Evolutionary conservation across 1,139 yeast genomes (phyloP).

Genomic region (Ogataea hybrid): DNA sequence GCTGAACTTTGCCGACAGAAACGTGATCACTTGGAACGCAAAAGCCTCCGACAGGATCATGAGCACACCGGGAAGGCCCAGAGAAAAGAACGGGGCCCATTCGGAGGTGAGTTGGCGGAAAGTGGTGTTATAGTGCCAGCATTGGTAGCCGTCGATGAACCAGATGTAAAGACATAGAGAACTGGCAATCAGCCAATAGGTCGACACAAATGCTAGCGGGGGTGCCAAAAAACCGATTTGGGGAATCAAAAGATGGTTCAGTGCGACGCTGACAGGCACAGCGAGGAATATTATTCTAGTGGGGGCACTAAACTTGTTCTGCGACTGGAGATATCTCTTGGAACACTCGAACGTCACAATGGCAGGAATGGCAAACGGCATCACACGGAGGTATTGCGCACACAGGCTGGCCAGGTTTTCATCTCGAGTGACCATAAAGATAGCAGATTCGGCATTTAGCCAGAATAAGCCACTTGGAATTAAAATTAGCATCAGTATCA

Average conservation of each 20-base stretch:
- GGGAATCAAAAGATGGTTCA: slow-evolving; percentile 43
- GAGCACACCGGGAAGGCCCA: slow-evolving; percentile 78
- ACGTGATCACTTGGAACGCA: slow-evolving; percentile 78
- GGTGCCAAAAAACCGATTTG: slow-evolving; percentile 62
- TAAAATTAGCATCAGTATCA: slow-evolving; percentile 19
- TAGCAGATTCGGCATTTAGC: slow-evolving; percentile 18
- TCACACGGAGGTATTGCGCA: slow-evolving; percentile 17
- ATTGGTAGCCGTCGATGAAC: slow-evolving; percentile 61
- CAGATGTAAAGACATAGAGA: slow-evolving; percentile 50
- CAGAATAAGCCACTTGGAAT: slow-evolving; percentile 27
- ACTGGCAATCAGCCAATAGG: slow-evolving; percentile 63
- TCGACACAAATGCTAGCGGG: slow-evolving; percentile 60
- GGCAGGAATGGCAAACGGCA: slow-evolving; percentile 45
- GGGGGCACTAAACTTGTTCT: slow-evolving; percentile 54
- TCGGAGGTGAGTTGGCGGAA: slow-evolving; percentile 44
- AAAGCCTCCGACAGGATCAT: slow-evolving; percentile 87
- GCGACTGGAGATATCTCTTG: slow-evolving; percentile 52
- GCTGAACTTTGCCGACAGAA: slow-evolving; percentile 68
- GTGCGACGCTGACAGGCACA: slow-evolving; percentile 45
- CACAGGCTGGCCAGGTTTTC: slow-evolving; percentile 21
- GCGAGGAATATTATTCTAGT: slow-evolving; percentile 47
- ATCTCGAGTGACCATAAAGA: slow-evolving; percentile 20
- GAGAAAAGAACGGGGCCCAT: slow-evolving; percentile 62
- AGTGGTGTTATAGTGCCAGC: slow-evolving; percentile 64
- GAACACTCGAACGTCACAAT: slow-evolving; percentile 51